These are phyloP conservation scores for Centrapalus pauciflorus DNA, from an alignment of 129 eudicot species.

Conservation along the genomic window DNA sequence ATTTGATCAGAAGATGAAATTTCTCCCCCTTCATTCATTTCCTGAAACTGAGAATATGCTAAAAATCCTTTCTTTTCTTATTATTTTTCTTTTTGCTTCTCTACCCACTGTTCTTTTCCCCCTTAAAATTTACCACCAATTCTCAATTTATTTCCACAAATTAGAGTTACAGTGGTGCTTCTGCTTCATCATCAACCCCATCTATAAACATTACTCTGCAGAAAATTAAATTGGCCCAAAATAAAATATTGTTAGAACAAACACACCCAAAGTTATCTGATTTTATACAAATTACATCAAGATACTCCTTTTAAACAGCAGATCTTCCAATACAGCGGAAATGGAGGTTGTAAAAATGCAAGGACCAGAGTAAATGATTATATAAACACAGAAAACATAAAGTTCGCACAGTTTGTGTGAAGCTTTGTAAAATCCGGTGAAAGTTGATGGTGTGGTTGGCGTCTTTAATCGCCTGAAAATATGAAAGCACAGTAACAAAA, in stretches of 20 bases:
- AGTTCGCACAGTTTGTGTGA: neutral
- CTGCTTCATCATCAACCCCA: constrained; percentile 4
- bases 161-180: neutral
- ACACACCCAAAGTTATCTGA: neutral
- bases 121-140: constrained; percentile 1
- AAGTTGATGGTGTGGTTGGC: neutral
- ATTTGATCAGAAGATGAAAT: constrained; percentile 25
- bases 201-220: constrained; percentile 19
- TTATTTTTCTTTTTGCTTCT: neutral
- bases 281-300: constrained; percentile 2
- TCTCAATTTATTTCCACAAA: constrained; percentile 1
- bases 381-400: neutral
- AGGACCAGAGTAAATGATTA: constrained; percentile 8
- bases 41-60: constrained; percentile 14
- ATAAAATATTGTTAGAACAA: neutral
- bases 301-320: constrained; percentile 3
- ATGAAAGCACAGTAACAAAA: neutral
- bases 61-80: constrained; percentile 7
- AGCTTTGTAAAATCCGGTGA: neutral
- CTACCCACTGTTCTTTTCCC: too few species aligned
- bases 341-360: constrained; percentile 10
- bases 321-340: constrained; percentile 27
- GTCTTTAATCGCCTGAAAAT: constrained; percentile 4
- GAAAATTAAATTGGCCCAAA: neutral
- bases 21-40: constrained; percentile 43